Base-by-base conservation (phyloP, 441 rosid species). In the Mallotus japonicus region DNA sequence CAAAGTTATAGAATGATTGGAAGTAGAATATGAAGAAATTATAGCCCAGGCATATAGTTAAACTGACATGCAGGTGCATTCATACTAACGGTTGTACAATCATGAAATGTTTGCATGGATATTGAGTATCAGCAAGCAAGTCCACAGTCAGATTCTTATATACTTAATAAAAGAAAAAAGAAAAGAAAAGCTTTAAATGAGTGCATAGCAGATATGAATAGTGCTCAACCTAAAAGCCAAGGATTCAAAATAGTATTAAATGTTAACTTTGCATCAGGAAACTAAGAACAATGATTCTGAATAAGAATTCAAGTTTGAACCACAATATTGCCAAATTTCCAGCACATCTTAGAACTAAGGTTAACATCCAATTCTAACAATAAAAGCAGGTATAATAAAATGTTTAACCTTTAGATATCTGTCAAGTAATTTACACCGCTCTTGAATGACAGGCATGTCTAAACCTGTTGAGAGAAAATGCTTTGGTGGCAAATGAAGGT, bases 401-500 rank as follows among this genome's bases (percentile, higher is more conserved):
- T 73, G 37, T 77, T 78, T 64, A 72, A 94, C 99, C 99, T 96
- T 93, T 75, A 96, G 80, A 84, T 96, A 92, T 78, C 76, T 78
- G 81, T 92, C 94, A 58, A 96, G 98, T 84, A 91, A 89, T 79
- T 70, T 87, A 86, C 98, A 93, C 58, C 99, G 88, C 81, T 93
- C 98, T 86, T 76, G 90, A 81, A 96, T 93, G 79, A 94, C 88
- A 77, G 81, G 85, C 71, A 93, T 76, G 69, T 93, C 98, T 82
- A 89, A 85, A 71, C 99, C 96, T 34, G 98, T 86, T 66, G 99
- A 96, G 73, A 96, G 89, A 83, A 96, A 96, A 88, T 90, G 96
- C 83, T 96, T 96, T 6, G 98, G 99, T 13, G 98, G 99, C 87
- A 96, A 86, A 81, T 96, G 92, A 77, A 93, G 96, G 87, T 84